phyloP scores from a whole-genome alignment of 2,329 filamentous ascomycete species.

The Scedosporium aurantiacum region DNA sequence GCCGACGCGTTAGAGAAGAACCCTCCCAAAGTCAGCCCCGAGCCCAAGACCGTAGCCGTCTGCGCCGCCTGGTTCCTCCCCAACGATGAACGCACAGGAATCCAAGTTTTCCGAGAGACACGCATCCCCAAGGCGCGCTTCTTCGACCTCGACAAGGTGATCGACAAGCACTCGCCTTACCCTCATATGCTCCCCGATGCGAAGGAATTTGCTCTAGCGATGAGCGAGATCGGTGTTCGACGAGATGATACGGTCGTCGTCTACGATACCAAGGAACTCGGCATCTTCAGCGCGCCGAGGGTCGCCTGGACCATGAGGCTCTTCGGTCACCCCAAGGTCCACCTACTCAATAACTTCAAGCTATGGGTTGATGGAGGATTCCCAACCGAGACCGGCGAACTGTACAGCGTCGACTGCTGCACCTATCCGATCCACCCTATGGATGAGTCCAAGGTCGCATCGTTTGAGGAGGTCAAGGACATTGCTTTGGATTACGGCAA shows the following conservation, averaged over 20 bases:
- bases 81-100: slow-evolving; percentile 75
- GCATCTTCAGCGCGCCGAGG: slow-evolving; percentile 87
- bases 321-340: slow-evolving; percentile 82
- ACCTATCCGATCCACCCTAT: slow-evolving; percentile 57
- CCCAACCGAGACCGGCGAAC: slow-evolving; percentile 69
- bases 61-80: slow-evolving; percentile 96
- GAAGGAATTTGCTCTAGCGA: slow-evolving; percentile 71
- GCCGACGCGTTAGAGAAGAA: slow-evolving; percentile 73
- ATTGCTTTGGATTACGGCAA: slow-evolving; percentile 68
- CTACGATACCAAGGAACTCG: slow-evolving; percentile 83
- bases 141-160: slow-evolving; percentile 89
- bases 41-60: slow-evolving; percentile 74
- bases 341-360: slow-evolving; percentile 91
- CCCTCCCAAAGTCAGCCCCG: slow-evolving; percentile 66
- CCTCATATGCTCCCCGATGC: slow-evolving; percentile 90
- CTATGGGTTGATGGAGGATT: slow-evolving; percentile 80
- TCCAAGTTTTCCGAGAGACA: slow-evolving; percentile 67
- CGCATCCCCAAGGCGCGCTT: slow-evolving; percentile 86
- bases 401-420: slow-evolving; percentile 55
- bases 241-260: slow-evolving; percentile 86
- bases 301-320: slow-evolving; percentile 88
- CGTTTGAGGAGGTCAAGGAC: slow-evolving; percentile 73
- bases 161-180: slow-evolving; percentile 78
- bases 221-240: slow-evolving; percentile 79
- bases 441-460: slow-evolving; percentile 55